These are phyloP conservation scores for Ascochyta pisi DNA, from an alignment of 2,329 filamentous ascomycete species.

Conservation along the genomic window DNA sequence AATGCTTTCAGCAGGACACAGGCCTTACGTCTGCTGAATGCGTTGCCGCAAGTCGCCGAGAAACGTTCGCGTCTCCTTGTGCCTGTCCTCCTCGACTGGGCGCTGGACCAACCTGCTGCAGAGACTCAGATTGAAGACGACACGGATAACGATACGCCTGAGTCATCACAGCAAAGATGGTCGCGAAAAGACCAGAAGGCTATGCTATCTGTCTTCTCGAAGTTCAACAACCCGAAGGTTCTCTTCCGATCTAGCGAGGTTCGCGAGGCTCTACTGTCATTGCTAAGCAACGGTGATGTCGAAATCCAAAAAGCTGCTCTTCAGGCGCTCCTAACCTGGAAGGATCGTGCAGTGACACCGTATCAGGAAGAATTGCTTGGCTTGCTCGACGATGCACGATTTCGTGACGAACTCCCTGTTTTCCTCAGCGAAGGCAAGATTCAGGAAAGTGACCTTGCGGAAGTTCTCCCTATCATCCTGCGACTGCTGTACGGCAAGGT, in stretches of 20 bases:
- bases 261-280: conserved; percentile 73
- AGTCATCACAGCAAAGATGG: conserved; percentile 57
- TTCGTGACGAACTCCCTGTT: conserved; percentile 91
- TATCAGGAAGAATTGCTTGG: conserved; percentile 88
- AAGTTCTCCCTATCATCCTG: conserved; percentile 84
- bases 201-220: conserved; percentile 79
- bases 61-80: conserved; percentile 84
- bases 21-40: conserved; percentile 78
- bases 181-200: conserved; percentile 81
- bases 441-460: conserved; percentile 72
- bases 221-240: conserved; percentile 86
- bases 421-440: conserved; percentile 77
- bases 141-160: conserved; percentile 16
- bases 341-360: conserved; percentile 73
- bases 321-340: conserved; percentile 89
- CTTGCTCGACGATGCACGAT: conserved; percentile 86
- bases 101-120: conserved; percentile 41
- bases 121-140: conserved; percentile 19
- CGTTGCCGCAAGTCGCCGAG: conserved; percentile 79
- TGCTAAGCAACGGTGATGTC: conserved; percentile 86
- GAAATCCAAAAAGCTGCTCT: conserved; percentile 87
- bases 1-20: conserved; percentile 71
- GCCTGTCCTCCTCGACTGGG: conserved; percentile 85
- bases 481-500: conserved; percentile 88
- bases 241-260: conserved; percentile 81